Conservation (phyloP, 1,284 basidiomycete species). For the Puccinia polysora region DNA sequence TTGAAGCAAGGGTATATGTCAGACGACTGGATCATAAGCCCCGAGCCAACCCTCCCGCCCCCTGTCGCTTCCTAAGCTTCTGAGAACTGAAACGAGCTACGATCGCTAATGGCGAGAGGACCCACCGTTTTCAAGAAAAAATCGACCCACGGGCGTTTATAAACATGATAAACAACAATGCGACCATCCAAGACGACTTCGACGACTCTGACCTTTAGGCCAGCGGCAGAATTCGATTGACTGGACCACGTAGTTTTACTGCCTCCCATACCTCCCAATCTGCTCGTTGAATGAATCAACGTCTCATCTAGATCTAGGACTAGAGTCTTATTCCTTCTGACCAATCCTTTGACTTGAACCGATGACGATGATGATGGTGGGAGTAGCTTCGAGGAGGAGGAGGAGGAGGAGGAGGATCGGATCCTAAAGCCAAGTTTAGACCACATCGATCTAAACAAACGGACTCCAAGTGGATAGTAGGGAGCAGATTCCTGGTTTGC, state of each 20-base stretch:
- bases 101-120: conserved; percentile 36
- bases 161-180: conserved; percentile 92
- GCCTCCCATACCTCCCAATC: conserved; percentile 54
- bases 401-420: no score
- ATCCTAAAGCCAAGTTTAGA: conserved; percentile 9
- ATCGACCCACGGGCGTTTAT: conserved; percentile 95
- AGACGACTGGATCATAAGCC: no score
- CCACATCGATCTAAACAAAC: neutral
- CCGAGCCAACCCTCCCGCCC: no score
- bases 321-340: conserved; percentile 70
- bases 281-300: conserved; percentile 89
- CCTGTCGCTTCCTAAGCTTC: neutral
- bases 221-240: conserved; percentile 46
- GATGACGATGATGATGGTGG: neutral
- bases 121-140: conserved; percentile 78
- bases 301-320: conserved; percentile 97
- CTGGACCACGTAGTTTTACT: conserved; percentile 31
- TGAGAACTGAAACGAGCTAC: conserved; percentile 11
- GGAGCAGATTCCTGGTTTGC: neutral
- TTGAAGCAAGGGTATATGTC: no score
- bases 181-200: conserved; percentile 86
- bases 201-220: conserved; percentile 80
- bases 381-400: neutral
- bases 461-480: no score
- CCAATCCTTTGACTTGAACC: neutral